Percentiles rank a stretch among this genome's conserved stretches.
These are phyloP conservation scores for Arabidopsis arenosa DNA, from an alignment of 345 rosid species.

Conservation along the genomic window DNA sequence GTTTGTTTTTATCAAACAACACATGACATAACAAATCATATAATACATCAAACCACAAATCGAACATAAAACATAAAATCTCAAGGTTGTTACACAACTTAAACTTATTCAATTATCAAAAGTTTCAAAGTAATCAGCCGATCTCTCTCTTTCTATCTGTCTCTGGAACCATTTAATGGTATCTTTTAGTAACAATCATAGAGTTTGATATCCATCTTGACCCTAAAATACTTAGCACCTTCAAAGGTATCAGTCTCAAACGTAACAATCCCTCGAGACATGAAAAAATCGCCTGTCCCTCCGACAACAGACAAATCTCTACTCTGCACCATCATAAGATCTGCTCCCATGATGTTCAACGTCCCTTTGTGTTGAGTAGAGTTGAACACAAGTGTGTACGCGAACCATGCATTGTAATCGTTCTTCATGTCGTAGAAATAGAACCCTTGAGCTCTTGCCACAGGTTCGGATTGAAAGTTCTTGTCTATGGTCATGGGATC, in stretches of 20 bases:
- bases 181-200: slow-evolving; percentile 43
- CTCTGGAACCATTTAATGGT: not conserved
- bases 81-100: slow-evolving; percentile 10
- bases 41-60: not conserved
- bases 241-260: slow-evolving; percentile 60
- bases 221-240: slow-evolving; percentile 67
- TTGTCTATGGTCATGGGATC: slow-evolving; percentile 63
- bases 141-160: not conserved
- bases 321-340: slow-evolving; percentile 65
- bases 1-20: not conserved
- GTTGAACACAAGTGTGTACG: slow-evolving; percentile 70
- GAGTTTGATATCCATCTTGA: slow-evolving; percentile 46
- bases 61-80: slow-evolving; percentile 5
- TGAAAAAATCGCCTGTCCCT: slow-evolving; percentile 83
- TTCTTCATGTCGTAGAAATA: slow-evolving; percentile 67
- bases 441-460: slow-evolving; percentile 67
- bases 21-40: not conserved
- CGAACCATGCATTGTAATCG: slow-evolving; percentile 57
- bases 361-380: slow-evolving; percentile 66
- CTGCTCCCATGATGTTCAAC: slow-evolving; percentile 67
- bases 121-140: not conserved
- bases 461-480: slow-evolving; percentile 50
- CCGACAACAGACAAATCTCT: slow-evolving; percentile 77
- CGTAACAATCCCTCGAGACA: slow-evolving; percentile 73
- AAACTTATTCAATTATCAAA: slow-evolving; percentile 14